These are phyloP conservation scores for Pichia scutulata DNA, from an alignment of 805 yeast species.

Conservation along the genomic window DNA sequence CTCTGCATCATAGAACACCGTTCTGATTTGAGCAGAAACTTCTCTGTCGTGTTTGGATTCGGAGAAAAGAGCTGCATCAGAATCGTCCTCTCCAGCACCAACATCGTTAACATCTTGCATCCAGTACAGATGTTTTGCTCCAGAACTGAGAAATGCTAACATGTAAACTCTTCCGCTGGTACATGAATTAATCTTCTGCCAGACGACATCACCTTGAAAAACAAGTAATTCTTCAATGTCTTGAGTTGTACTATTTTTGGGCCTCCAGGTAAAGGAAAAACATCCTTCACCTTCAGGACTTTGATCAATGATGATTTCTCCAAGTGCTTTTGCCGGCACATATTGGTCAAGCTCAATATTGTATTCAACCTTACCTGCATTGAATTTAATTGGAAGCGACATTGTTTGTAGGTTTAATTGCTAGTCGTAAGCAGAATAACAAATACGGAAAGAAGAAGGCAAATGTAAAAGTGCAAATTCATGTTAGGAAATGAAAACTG, in stretches of 20 bases:
- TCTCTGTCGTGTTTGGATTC: constrained; percentile 41
- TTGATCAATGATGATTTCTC: constrained; percentile 51
- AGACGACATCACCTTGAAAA: constrained; percentile 80
- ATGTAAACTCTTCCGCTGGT: constrained; percentile 64
- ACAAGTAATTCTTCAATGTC: constrained; percentile 59
- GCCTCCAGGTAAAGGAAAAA: constrained; percentile 65
- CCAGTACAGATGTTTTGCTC: constrained; percentile 54
- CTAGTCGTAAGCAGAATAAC: not conserved
- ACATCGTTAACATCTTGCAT: constrained; percentile 50
- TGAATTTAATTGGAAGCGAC: constrained; percentile 38
- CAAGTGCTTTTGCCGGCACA: constrained; percentile 66
- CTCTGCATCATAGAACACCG: constrained; percentile 33
- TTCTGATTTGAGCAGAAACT: constrained; percentile 40
- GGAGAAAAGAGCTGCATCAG: constrained; percentile 48
- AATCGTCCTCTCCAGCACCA: constrained; percentile 43
- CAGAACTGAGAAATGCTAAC: constrained; percentile 30
- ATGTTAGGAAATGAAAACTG: not conserved
- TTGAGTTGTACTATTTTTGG: constrained; percentile 43
- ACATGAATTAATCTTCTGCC: constrained; percentile 63
- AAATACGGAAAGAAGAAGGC: not conserved
- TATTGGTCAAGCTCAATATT: constrained; percentile 55
- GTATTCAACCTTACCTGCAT: constrained; percentile 71
- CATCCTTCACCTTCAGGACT: constrained; percentile 67
- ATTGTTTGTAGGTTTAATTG: not conserved
- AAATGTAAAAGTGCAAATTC: not conserved